Base-by-base conservation (phyloP, 768 basidiomycete genomes). In the Pleurotus tuber-regium region DNA sequence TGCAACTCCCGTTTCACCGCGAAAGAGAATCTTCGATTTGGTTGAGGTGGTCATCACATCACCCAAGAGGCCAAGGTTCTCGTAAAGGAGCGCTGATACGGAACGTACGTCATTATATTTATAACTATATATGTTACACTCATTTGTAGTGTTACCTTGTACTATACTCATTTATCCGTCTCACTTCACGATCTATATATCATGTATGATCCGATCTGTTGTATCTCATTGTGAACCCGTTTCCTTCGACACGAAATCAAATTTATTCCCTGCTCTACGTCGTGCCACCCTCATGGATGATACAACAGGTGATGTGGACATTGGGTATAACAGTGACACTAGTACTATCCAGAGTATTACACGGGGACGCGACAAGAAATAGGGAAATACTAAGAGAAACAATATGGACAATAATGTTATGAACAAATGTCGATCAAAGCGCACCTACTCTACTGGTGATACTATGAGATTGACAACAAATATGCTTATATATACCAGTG, bases 291-390 rank as follows among this genome's bases (percentile, higher is more conserved):
- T 8, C 23, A 35, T 48, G 46, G 29, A 35, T 33, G 21, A 23
- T 48, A 48, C 46, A 48, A 48, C 46, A 48, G 14, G 9, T 38
- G n/a, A 38, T 38, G n/a, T 18, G 23, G 31, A 16, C 29, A 7
- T 7, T 4, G 46, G 30, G 46, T 48, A 48, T 48, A 21, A 30
- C 10, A 16, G 41, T 25, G 16, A 23, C 19, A 42, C 21, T 42
- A 10, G n/a, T n/a, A n/a, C n/a, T n/a, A 21, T 24, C 18, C 30
- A 42, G 41, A 25, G 18, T 18, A 42, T 42, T 42, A 42, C 19
- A 42, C 7, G 41, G 16, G 26, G 41, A 16, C 41, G 35, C 30
- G 24, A 24, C 19, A 29, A 47, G 29, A 47, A 38, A 38, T 21
- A 6, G n/a, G 46, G 31, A 19, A 35, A 35, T 31, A 21, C 4